These are phyloP conservation scores for Oryza coarctata DNA, from an alignment of 176 grass and related monocot genomes.

Conservation along the genomic window DNA sequence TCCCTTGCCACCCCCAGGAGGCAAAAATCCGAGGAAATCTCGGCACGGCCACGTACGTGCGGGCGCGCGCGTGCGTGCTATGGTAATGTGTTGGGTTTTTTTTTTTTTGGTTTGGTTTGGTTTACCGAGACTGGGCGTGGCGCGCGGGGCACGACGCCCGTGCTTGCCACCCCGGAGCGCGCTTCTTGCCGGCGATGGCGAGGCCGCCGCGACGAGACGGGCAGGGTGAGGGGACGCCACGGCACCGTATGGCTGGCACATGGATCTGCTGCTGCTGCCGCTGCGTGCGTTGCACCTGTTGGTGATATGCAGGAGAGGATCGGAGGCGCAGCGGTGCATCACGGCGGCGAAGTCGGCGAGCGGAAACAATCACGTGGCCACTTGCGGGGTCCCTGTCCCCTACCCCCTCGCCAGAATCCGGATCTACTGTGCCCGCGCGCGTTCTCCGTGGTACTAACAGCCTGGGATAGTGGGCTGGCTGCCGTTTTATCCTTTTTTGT, in stretches of 20 bases:
- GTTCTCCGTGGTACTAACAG: not conserved
- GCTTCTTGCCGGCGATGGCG: not conserved
- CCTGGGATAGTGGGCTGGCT: not conserved
- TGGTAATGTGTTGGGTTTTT: no score
- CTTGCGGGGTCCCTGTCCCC: slow-evolving; percentile 41
- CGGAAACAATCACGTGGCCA: slow-evolving; percentile 23
- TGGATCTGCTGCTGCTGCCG: not conserved
- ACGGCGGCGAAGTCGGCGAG: not conserved
- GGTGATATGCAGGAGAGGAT: no score
- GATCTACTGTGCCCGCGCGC: slow-evolving; percentile 39
- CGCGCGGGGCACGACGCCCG: not conserved
- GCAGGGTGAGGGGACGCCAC: not conserved
- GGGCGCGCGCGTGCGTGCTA: not conserved
- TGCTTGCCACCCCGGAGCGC: not conserved
- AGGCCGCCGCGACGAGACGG: not conserved
- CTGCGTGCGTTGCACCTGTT: no score
- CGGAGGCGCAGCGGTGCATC: not conserved
- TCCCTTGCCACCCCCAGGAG: not conserved
- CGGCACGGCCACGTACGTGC: not conserved
- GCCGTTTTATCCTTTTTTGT: not conserved
- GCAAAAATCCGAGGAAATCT: not conserved
- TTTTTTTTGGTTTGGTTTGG: not conserved
- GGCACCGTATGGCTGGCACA: not conserved
- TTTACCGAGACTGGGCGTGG: not conserved
- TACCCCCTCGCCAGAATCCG: slow-evolving; percentile 7